Conservation (phyloP, 208 protist species). For the Acanthamoeba healyi region DNA sequence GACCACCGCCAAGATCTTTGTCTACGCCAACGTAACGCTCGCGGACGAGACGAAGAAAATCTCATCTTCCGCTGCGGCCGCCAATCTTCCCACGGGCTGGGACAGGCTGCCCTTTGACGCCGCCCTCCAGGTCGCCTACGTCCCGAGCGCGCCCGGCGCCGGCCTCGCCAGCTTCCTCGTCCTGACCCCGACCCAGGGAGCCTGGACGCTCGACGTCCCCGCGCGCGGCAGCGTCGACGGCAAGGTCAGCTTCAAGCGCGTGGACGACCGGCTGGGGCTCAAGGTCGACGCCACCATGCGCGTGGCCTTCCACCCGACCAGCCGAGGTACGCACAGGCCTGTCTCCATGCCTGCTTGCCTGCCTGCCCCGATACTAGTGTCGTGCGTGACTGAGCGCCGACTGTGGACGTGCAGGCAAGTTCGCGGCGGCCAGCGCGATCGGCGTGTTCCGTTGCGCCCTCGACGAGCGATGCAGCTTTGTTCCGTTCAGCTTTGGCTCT, state of each 20-base stretch:
- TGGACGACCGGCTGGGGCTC: not conserved
- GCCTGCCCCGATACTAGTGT: not conserved
- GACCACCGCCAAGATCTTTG: conserved; percentile 25
- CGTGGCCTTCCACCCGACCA: not conserved
- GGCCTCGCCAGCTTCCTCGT: not conserved
- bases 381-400: no score
- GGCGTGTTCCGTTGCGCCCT: conserved; percentile 6
- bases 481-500: conserved; percentile 25
- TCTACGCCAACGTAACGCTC: not conserved
- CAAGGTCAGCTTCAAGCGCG: conserved; percentile 8
- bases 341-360: not conserved
- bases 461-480: conserved; percentile 2
- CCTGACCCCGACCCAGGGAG: not conserved
- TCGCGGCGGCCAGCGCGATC: not conserved
- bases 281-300: conserved; percentile 56
- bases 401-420: not conserved
- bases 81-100: conserved; percentile 17
- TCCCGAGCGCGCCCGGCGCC: not conserved
- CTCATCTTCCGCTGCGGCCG: not conserved
- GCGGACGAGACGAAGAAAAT: not conserved
- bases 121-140: not conserved
- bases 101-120: conserved; percentile 1
- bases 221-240: not conserved
- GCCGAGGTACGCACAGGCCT: not conserved
- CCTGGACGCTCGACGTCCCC: not conserved